phyloP scores from a whole-genome alignment of 139 green algal genomes.

The Trebouxia sp. region DNA sequence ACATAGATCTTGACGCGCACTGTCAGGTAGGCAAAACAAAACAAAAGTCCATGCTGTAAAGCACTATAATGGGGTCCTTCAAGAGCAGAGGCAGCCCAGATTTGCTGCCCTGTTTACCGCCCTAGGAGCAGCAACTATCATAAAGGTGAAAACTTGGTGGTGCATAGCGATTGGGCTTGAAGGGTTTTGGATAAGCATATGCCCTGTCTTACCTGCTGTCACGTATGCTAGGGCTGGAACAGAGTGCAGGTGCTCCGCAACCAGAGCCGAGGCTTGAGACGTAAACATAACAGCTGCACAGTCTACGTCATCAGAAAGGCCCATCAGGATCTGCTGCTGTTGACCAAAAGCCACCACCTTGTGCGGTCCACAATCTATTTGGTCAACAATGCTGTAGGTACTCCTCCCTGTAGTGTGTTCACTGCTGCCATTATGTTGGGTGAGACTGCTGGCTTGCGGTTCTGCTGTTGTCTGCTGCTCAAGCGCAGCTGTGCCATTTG shows the following conservation, averaged over 20 bases:
- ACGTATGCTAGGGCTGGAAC: conserved; percentile 74
- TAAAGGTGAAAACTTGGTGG: not conserved
- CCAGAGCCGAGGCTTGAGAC: not conserved
- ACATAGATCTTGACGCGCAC: too few species aligned
- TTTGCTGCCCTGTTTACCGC: not conserved
- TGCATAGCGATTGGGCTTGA: not conserved
- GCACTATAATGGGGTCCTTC: not conserved
- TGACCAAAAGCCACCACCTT: not conserved
- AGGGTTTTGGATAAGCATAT: too few species aligned
- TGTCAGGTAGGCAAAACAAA: not conserved
- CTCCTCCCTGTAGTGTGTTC: too few species aligned
- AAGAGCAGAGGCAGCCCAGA: not conserved
- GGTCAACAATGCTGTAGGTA: not conserved
- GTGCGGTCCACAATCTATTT: conserved; percentile 10
- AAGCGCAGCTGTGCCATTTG: too few species aligned
- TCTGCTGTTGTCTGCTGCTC: too few species aligned
- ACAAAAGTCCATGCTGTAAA: not conserved
- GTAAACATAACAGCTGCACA: conserved; percentile 54
- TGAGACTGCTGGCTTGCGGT: too few species aligned
- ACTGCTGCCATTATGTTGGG: too few species aligned
- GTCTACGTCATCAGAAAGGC: conserved; percentile 67
- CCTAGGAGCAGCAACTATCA: not conserved
- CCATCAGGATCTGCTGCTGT: conserved; percentile 41
- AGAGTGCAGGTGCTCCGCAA: conserved; percentile 40
- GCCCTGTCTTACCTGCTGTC: conserved; percentile 40